Evolutionary conservation across 352 stramenopile genomes (phyloP), one percentile per base, ranked within the genome.

Genomic region (Thalassiosira exigua): DNA sequence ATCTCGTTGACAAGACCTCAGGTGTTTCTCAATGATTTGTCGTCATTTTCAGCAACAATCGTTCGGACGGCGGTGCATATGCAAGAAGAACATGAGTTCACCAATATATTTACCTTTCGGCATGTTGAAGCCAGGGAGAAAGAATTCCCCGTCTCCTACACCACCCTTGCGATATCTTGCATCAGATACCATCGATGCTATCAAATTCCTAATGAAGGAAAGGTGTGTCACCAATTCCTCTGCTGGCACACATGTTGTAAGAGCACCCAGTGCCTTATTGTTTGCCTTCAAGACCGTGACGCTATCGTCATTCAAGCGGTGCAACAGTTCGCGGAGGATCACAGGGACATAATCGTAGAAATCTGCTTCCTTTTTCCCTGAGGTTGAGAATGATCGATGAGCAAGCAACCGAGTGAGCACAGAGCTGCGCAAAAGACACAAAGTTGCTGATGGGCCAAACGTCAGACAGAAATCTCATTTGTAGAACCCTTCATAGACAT

Each of bases 111-210:
- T 83, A 93, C 91, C 92, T 86, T 93, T 95, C 0, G 86, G 80
- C 50, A 94, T 94, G 61, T 95, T 95, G 69, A 96, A 91, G 52
- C 92, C 92, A 54, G 91, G 92, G 19, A 95, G 64, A 44, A 93
- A 77, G 54, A 94, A 94, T 76, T 93, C 79, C 36, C 90, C 90
- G 65, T 93, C 88, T 36, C 88, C 90, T 52, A 92, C 87, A 30
- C 88, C 86, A 46, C 96, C 96, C 85, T 98, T 98, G 74, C 95
- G 90, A 84, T 97, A 95, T 70, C 96, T 91, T 59, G 96, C 96
- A 82, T 98, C 96, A 77, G 94, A 98, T 48, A 98, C 96, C 86
- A 98, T 94, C 66, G 95, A 98, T 59, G 96, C 96, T 79, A 99
- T 96, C 3, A 96, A 95, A 81, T 98, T 97, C 29, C 96, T 93